Conservation (phyloP, 1,284 basidiomycete genomes). For the Neonothopanus nambi region DNA sequence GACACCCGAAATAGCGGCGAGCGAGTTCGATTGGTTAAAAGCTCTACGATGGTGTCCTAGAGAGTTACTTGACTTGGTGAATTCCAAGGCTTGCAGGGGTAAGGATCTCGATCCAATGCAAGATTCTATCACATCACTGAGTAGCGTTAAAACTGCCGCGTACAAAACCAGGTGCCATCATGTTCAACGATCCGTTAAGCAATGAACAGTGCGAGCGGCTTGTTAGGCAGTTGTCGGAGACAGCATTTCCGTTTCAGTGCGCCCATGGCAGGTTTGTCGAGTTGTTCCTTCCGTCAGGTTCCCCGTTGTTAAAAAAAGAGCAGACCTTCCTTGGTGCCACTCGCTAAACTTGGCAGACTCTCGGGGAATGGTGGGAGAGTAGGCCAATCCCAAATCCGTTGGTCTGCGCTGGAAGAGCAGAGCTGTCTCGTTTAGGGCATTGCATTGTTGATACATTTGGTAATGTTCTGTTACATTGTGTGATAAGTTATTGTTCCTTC, state of each 20-base stretch:
- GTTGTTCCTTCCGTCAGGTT: conserved; percentile 12
- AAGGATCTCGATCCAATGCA: conserved; percentile 20
- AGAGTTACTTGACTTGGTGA: conserved; percentile 78
- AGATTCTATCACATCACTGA: too few species aligned
- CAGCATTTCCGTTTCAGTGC: conserved; percentile 88
- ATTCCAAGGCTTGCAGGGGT: conserved; percentile 94
- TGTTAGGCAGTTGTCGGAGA: conserved; percentile 64
- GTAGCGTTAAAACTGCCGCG: background rate
- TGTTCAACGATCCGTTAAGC: conserved; percentile 89
- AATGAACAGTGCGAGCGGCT: conserved; percentile 71
- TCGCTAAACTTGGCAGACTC: conserved; percentile 33
- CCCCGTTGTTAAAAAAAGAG: conserved; percentile 8
- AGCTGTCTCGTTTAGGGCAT: conserved; percentile 14
- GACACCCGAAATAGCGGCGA: conserved; percentile 25
- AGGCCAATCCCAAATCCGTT: conserved; percentile 9
- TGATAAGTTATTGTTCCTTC: conserved; percentile 6
- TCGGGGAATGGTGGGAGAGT: conserved; percentile 10
- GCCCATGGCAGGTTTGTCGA: conserved; percentile 79
- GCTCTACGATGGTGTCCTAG: conserved; percentile 78
- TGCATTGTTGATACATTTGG: conserved; percentile 14
- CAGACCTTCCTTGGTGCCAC: conserved; percentile 51
- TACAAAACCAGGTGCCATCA: conserved; percentile 76
- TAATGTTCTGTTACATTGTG: conserved; percentile 9
- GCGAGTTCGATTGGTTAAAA: conserved; percentile 60
- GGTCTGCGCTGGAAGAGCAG: conserved; percentile 16